Conservation (phyloP, 352 stramenopile species). For the Vaucheria bursata region DNA sequence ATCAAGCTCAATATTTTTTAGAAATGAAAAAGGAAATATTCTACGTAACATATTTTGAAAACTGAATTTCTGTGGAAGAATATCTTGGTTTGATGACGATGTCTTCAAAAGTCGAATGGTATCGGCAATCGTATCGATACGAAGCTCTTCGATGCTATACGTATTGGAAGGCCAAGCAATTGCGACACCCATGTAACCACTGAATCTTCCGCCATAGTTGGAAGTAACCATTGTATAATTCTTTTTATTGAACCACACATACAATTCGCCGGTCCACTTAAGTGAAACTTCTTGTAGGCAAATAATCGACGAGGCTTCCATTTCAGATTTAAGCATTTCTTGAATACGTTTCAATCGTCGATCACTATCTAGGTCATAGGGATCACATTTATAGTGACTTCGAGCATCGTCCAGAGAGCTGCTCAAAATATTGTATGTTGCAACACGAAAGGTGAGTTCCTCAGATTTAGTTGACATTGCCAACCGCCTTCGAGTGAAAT, state of each 20-base stretch:
- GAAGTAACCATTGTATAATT: conserved; percentile 61
- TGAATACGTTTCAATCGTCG: conserved; percentile 56
- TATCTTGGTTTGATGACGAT: neutral
- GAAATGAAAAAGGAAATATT: too few relatives aligned
- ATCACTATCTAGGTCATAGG: conserved; percentile 53
- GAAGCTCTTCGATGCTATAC: conserved; percentile 16
- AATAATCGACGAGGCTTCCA: conserved; percentile 52
- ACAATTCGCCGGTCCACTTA: conserved; percentile 53
- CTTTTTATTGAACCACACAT: conserved; percentile 16
- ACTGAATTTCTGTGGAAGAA: too few relatives aligned
- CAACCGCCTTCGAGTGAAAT: too few relatives aligned
- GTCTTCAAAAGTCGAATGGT: conserved; percentile 31
- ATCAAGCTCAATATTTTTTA: neutral
- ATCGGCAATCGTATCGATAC: conserved; percentile 45
- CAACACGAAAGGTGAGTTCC: conserved; percentile 27
- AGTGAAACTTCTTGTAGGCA: conserved; percentile 69
- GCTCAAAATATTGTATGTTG: conserved; percentile 66
- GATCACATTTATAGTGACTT: conserved; percentile 56
- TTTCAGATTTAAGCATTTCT: conserved; percentile 58
- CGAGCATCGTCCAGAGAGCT: conserved; percentile 54
- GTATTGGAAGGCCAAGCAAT: conserved; percentile 20
- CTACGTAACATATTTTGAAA: too few relatives aligned
- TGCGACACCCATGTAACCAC: conserved; percentile 70
- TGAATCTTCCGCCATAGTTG: conserved; percentile 66
- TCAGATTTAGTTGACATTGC: too few relatives aligned